A percentile compares a stretch with the other conserved stretches of the same genome.
phyloP scores from a whole-genome alignment of 2,329 filamentous ascomycete genomes.

The Aspergillus sp. region DNA sequence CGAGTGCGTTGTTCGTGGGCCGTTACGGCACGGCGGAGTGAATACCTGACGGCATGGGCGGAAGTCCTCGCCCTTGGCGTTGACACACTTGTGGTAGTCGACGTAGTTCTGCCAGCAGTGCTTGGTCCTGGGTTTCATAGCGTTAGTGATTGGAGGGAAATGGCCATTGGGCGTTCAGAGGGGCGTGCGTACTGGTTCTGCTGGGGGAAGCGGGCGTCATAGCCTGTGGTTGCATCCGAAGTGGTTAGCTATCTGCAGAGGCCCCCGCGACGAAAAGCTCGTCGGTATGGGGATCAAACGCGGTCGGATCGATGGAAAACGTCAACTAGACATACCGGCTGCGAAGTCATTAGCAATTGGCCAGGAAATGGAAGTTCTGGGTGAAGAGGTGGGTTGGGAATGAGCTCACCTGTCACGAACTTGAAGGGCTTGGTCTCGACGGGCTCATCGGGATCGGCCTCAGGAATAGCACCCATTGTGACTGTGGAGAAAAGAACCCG shows the following conservation, averaged over 20 bases:
- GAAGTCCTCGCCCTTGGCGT: slow-evolving; percentile 98
- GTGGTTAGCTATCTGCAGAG: slow-evolving; percentile 24
- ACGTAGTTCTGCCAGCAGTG: slow-evolving; percentile 99
- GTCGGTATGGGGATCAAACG: slow-evolving; percentile 8
- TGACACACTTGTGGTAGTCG: slow-evolving; percentile 99
- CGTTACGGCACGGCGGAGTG: no score
- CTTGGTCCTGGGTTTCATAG: slow-evolving; percentile 63
- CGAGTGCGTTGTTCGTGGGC: no score
- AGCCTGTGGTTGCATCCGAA: slow-evolving; percentile 61
- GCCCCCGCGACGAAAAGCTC: slow-evolving; percentile 8
- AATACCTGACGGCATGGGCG: slow-evolving; percentile 90
- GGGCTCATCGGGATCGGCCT: slow-evolving; percentile 65
- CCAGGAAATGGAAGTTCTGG: slow-evolving; percentile 25
- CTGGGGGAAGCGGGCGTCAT: slow-evolving; percentile 99
- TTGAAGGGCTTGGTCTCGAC: slow-evolving; percentile 99
- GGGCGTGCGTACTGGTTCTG: slow-evolving; percentile 61
- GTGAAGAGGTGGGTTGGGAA: slow-evolving; percentile 12
- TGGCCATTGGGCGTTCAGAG: background rate
- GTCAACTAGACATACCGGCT: slow-evolving; percentile 47
- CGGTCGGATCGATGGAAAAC: slow-evolving; percentile 11
- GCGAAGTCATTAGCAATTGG: slow-evolving; percentile 40
- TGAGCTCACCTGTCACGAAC: slow-evolving; percentile 90
- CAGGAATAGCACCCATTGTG: slow-evolving; percentile 78
- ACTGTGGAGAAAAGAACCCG: slow-evolving; percentile 28
- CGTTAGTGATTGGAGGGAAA: slow-evolving; percentile 11